These are phyloP conservation scores for Westerdykella aurantiaca DNA, from an alignment of 2,329 filamentous ascomycete species.

Conservation along the genomic window DNA sequence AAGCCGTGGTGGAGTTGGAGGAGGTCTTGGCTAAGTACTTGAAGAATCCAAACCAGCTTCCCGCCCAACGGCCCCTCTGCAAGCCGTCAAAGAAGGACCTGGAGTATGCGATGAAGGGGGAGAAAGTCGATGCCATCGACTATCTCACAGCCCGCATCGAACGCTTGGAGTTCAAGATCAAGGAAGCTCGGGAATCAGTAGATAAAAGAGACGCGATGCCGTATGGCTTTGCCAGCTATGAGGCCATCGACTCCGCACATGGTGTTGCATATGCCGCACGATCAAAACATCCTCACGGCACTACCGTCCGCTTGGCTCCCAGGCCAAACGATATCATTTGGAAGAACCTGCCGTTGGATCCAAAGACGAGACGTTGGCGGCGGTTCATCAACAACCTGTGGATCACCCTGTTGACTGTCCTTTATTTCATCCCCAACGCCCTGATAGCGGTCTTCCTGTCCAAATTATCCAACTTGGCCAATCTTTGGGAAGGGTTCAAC, in stretches of 20 bases:
- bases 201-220: slow-evolving; percentile 84
- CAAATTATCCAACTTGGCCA: slow-evolving; percentile 73
- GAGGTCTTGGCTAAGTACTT: slow-evolving; percentile 81
- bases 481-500: slow-evolving; percentile 73
- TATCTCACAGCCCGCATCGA: slow-evolving; percentile 83
- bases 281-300: slow-evolving; percentile 73
- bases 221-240: slow-evolving; percentile 92
- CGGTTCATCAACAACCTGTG: slow-evolving; percentile 76
- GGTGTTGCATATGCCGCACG: slow-evolving; percentile 75
- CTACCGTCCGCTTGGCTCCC: slow-evolving; percentile 72
- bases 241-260: slow-evolving; percentile 82
- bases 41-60: slow-evolving; percentile 76
- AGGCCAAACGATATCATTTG: slow-evolving; percentile 90
- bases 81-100: slow-evolving; percentile 71
- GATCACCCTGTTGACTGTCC: slow-evolving; percentile 70
- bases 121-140: slow-evolving; percentile 89
- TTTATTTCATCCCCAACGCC: slow-evolving; percentile 90
- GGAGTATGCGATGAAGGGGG: slow-evolving; percentile 55
- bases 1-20: slow-evolving; percentile 76
- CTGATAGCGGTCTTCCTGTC: slow-evolving; percentile 91
- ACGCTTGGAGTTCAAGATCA: slow-evolving; percentile 75
- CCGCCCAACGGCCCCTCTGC: slow-evolving; percentile 69
- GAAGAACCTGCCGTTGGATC: slow-evolving; percentile 78
- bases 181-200: slow-evolving; percentile 71
- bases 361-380: slow-evolving; percentile 63